These are phyloP conservation scores for Herpetomonas samuelpessoai DNA, from an alignment of 208 protist species.

Conservation along the genomic window DNA sequence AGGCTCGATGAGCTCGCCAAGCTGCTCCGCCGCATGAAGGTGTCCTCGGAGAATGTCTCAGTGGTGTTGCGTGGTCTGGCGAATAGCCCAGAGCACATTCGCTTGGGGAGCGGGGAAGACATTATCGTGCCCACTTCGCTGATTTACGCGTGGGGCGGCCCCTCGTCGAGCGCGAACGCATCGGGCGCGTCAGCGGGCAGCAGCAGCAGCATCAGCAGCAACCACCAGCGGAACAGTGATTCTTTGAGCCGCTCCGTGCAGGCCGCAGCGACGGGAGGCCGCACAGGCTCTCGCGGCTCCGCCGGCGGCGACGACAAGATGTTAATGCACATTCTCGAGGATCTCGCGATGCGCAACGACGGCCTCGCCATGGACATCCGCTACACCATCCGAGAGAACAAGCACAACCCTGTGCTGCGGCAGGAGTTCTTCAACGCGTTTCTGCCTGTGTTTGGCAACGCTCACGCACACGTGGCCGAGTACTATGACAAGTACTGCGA, in stretches of 20 bases:
- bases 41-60: constrained; percentile 62
- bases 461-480: constrained; percentile 42
- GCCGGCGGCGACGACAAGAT: constrained; percentile 32
- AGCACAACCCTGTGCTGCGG: constrained; percentile 46
- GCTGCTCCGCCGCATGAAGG: constrained; percentile 50
- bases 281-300: neutral
- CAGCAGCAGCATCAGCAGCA: constrained; percentile 7
- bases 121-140: constrained; percentile 74
- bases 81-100: constrained; percentile 65
- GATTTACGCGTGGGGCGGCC: constrained; percentile 67
- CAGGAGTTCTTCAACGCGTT: constrained; percentile 81
- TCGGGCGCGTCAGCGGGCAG: constrained; percentile 3
- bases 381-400: constrained; percentile 75
- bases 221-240: constrained; percentile 7
- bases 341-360: constrained; percentile 66
- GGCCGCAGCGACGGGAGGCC: neutral
- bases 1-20: constrained; percentile 47
- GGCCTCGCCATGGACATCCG: constrained; percentile 75
- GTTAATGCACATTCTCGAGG: constrained; percentile 69
- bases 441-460: constrained; percentile 61
- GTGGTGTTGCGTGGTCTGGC: constrained; percentile 63
- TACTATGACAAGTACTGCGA: constrained; percentile 67
- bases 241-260: neutral
- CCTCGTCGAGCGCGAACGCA: constrained; percentile 17
- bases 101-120: constrained; percentile 38